A percentile compares a stretch with the other conserved stretches of the same genome.
Conservation (phyloP, 345 rosid genomes). For the Isatis tinctoria region DNA sequence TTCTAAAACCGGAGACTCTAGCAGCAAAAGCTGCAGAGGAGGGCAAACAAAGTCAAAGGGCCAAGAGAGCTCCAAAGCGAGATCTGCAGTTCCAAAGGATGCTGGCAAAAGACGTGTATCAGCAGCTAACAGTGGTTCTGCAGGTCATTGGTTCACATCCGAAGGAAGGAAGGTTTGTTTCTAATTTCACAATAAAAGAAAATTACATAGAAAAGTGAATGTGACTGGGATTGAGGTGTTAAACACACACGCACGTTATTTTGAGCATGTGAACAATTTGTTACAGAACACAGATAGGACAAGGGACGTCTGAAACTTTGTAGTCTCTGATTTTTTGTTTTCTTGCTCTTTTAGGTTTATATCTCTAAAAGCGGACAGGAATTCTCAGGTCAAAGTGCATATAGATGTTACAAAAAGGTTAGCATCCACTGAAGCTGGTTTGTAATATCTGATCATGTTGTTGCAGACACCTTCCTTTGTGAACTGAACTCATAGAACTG, state of each 20-base stretch:
- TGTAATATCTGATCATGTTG: background rate
- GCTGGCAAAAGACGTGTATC: constrained; percentile 78
- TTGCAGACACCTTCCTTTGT: background rate
- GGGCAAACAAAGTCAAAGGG: constrained; percentile 38
- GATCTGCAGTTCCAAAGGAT: constrained; percentile 46
- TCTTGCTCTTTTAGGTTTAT: constrained; percentile 54
- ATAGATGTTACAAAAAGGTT: constrained; percentile 77
- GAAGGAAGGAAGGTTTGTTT: constrained; percentile 68
- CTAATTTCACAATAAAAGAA: background rate
- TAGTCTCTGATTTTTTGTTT: background rate
- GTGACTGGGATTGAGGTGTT: background rate
- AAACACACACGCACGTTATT: too few relatives aligned
- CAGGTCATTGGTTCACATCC: constrained; percentile 70
- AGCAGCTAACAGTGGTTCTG: constrained; percentile 41
- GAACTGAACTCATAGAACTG: background rate
- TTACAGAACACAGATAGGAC: background rate
- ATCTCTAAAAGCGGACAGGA: constrained; percentile 68
- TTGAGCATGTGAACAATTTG: background rate
- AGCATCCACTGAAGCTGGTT: constrained; percentile 16
- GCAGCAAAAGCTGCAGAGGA: constrained; percentile 37
- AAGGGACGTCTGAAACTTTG: background rate
- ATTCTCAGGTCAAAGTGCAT: constrained; percentile 71
- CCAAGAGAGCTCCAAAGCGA: constrained; percentile 19
- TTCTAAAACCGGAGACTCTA: constrained; percentile 38
- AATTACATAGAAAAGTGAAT: background rate